These are phyloP conservation scores for Prunus yedoensis DNA, from an alignment of 331 rosid genomes.

Conservation along the genomic window DNA sequence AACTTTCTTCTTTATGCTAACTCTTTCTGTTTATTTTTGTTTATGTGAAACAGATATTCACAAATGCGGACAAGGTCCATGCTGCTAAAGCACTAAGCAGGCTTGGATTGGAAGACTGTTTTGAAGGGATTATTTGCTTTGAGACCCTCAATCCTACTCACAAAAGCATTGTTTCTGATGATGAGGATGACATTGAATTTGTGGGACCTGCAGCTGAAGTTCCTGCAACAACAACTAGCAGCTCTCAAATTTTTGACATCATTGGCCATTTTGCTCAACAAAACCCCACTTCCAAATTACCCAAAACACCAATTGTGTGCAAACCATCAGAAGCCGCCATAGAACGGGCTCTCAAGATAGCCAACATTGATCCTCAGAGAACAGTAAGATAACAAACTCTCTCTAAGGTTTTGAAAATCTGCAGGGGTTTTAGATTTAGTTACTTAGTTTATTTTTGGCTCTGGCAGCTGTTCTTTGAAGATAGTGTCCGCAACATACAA, in stretches of 20 bases:
- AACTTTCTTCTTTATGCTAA: slow-evolving; percentile 25
- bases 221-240: slow-evolving; percentile 12
- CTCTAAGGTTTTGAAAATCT: background rate
- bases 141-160: slow-evolving; percentile 79
- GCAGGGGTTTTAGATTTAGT: background rate
- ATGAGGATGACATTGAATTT: slow-evolving; percentile 65
- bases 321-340: slow-evolving; percentile 69
- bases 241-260: slow-evolving; percentile 67
- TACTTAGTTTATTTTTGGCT: slow-evolving; percentile 2
- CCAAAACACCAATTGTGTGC: slow-evolving; percentile 78
- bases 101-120: slow-evolving; percentile 87
- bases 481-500: slow-evolving; percentile 78
- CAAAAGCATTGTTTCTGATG: slow-evolving; percentile 46
- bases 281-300: slow-evolving; percentile 42
- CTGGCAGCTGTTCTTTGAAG: slow-evolving; percentile 78
- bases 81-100: slow-evolving; percentile 61
- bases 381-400: slow-evolving; percentile 51
- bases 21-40: background rate
- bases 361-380: slow-evolving; percentile 67
- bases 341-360: slow-evolving; percentile 62
- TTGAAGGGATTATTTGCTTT: slow-evolving; percentile 85
- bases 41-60: slow-evolving; percentile 58
- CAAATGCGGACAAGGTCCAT: slow-evolving; percentile 78
- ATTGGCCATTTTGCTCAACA: slow-evolving; percentile 59
- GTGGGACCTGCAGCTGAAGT: slow-evolving; percentile 34